phyloP scores from a whole-genome alignment of 108 stramenopile species.

The Cylindrotheca closterium region DNA sequence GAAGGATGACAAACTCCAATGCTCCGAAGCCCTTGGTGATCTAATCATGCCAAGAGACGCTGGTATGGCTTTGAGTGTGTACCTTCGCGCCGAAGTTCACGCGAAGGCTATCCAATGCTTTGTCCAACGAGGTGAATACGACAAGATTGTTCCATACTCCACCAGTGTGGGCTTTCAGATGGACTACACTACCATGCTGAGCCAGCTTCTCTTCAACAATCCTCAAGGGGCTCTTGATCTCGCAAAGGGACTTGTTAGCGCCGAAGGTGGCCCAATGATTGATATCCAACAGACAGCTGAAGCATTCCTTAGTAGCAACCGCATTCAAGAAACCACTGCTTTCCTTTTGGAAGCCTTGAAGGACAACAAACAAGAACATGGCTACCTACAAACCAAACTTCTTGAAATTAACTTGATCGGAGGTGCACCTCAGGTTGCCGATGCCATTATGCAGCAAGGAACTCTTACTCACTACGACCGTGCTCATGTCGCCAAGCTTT shows the following conservation, averaged over 20 bases:
- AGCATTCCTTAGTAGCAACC: slow-evolving; percentile 94
- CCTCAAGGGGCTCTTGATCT: slow-evolving; percentile 98
- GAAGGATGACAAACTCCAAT: slow-evolving; percentile 94
- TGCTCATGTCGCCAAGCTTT: slow-evolving; percentile 95
- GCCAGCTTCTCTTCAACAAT: slow-evolving; percentile 96
- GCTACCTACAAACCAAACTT: slow-evolving; percentile 98
- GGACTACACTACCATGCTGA: slow-evolving; percentile 96
- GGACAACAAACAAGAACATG: slow-evolving; percentile 98
- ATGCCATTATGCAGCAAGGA: slow-evolving; percentile 99
- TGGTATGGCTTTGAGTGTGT: slow-evolving; percentile 97
- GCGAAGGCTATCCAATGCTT: slow-evolving; percentile 99
- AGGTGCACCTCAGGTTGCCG: slow-evolving; percentile 98
- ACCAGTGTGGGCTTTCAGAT: slow-evolving; percentile 93
- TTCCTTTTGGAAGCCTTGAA: slow-evolving; percentile 98
- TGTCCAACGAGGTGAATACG: slow-evolving; percentile 97
- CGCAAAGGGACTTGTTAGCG: slow-evolving; percentile 93
- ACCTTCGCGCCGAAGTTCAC: slow-evolving; percentile 93
- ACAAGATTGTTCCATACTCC: slow-evolving; percentile 98
- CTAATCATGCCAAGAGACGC: slow-evolving; percentile 92
- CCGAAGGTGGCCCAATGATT: slow-evolving; percentile 91
- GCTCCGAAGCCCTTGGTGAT: slow-evolving; percentile 96
- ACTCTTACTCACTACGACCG: slow-evolving; percentile 98
- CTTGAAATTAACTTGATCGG: slow-evolving; percentile 99
- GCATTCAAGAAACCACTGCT: slow-evolving; percentile 97
- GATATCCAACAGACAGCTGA: slow-evolving; percentile 98